Percentiles rank a stretch among this genome's conserved stretches.
These are phyloP conservation scores for Elaeis oleifera DNA, from an alignment of 202 grass and related monocot species.

Conservation along the genomic window DNA sequence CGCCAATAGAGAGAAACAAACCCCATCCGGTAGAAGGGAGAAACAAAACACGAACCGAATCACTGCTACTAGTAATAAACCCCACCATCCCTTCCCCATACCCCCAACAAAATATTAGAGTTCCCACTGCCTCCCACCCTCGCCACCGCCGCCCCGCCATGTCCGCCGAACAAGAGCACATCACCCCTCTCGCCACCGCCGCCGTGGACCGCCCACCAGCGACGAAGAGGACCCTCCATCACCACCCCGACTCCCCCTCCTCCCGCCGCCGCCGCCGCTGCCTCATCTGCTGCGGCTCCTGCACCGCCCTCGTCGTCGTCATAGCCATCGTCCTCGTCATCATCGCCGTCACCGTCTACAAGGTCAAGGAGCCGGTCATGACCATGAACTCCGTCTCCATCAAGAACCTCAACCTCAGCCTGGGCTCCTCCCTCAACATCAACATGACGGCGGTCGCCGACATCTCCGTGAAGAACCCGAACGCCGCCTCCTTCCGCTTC, in stretches of 20 bases:
- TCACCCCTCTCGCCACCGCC: slow-evolving; percentile 12
- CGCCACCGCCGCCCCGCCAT: slow-evolving; percentile 6
- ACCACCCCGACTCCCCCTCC: neutral
- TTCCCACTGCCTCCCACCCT: too few species aligned
- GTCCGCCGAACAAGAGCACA: slow-evolving; percentile 7
- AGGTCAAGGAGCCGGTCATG: slow-evolving; percentile 1
- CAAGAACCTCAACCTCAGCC: neutral
- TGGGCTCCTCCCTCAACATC: neutral
- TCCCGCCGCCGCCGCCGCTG: neutral
- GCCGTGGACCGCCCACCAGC: neutral
- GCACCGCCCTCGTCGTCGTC: neutral
- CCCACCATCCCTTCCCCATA: too few species aligned
- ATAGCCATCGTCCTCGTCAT: neutral
- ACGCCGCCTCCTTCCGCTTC: slow-evolving; percentile 52
- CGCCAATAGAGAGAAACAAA: too few species aligned
- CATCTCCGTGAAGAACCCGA: slow-evolving; percentile 71
- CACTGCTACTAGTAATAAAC: too few species aligned
- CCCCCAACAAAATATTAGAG: too few species aligned
- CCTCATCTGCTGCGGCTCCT: neutral
- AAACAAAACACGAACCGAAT: too few species aligned
- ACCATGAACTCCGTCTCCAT: slow-evolving; percentile 1
- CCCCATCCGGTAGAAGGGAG: too few species aligned
- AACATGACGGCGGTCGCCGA: slow-evolving; percentile 45
- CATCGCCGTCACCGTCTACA: slow-evolving; percentile 6
- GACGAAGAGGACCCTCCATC: neutral